phyloP scores from a whole-genome alignment of 768 basidiomycete genomes.

The Termitomyces sp. region DNA sequence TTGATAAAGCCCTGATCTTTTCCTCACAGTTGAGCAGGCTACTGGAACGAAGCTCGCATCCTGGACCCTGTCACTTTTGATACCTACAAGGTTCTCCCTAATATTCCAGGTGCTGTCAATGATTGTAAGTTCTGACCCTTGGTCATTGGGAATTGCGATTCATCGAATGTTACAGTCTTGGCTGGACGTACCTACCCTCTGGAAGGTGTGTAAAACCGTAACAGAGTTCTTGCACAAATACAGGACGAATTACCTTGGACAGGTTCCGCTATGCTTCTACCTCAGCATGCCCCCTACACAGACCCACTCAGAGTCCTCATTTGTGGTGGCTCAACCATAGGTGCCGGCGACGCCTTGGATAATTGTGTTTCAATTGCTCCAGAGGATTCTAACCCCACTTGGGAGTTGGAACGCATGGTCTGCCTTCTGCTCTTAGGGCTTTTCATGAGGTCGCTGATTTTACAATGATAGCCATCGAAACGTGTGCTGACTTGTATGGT shows the following conservation, averaged over 20 bases:
- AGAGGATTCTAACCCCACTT: constrained; percentile 53
- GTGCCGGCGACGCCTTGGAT: constrained; percentile 48
- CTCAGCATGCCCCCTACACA: constrained; percentile 68
- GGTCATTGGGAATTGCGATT: not conserved
- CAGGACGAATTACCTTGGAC: no score
- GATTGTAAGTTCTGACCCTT: constrained; percentile 34
- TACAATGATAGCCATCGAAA: constrained; percentile 46
- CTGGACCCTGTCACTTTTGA: constrained; percentile 60
- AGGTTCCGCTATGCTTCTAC: constrained; percentile 60
- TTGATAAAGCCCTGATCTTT: not conserved
- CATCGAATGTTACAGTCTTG: constrained; percentile 30
- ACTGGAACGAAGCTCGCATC: constrained; percentile 79
- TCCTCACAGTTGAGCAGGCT: constrained; percentile 33
- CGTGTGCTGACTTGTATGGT: constrained; percentile 78
- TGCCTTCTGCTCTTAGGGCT: constrained; percentile 12
- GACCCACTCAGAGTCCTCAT: constrained; percentile 63
- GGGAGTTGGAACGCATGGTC: constrained; percentile 79
- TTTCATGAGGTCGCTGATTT: not conserved
- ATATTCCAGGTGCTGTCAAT: constrained; percentile 70
- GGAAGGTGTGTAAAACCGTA: constrained; percentile 33
- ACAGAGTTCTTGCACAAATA: not conserved
- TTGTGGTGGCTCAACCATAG: constrained; percentile 70
- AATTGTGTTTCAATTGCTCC: constrained; percentile 70
- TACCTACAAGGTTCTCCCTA: constrained; percentile 56
- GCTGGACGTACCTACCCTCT: constrained; percentile 76